A percentile compares a stretch with the other conserved stretches of the same genome.
Conservation (phyloP, 2,329 filamentous ascomycete species). For the Chaetomium olivaceum region DNA sequence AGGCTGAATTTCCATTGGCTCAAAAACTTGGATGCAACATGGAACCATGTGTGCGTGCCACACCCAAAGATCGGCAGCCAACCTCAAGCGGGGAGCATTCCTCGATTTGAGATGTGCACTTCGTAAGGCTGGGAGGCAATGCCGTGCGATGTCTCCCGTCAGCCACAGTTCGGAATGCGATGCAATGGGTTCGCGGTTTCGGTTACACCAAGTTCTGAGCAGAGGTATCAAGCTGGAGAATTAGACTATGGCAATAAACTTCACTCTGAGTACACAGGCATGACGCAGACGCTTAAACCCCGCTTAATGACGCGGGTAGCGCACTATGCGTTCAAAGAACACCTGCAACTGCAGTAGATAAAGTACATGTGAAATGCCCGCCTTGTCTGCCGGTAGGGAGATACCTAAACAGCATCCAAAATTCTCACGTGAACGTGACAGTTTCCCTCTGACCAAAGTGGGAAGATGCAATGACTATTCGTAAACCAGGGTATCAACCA, state of each 20-base stretch:
- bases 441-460: too few relatives aligned
- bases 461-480: too few relatives aligned
- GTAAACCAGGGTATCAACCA: too few relatives aligned
- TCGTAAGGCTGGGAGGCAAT: conserved; percentile 18
- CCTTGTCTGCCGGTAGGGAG: too few relatives aligned
- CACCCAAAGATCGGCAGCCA: conserved; percentile 20
- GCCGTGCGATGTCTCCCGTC: neutral
- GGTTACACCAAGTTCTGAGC: neutral
- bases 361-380: too few relatives aligned
- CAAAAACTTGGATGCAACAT: conserved; percentile 28
- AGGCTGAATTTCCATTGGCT: conserved; percentile 36
- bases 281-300: neutral
- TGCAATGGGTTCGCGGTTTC: neutral
- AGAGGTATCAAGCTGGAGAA: neutral
- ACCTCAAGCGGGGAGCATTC: conserved; percentile 26
- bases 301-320: neutral
- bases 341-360: too few relatives aligned
- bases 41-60: conserved; percentile 5
- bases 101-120: conserved; percentile 22
- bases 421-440: too few relatives aligned
- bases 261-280: neutral
- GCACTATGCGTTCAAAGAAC: too few relatives aligned
- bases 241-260: neutral
- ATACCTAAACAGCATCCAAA: too few relatives aligned
- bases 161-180: neutral